These are phyloP conservation scores for Arthrobotrys sphaeroides DNA, from an alignment of 2,329 filamentous ascomycete species.

Conservation along the genomic window DNA sequence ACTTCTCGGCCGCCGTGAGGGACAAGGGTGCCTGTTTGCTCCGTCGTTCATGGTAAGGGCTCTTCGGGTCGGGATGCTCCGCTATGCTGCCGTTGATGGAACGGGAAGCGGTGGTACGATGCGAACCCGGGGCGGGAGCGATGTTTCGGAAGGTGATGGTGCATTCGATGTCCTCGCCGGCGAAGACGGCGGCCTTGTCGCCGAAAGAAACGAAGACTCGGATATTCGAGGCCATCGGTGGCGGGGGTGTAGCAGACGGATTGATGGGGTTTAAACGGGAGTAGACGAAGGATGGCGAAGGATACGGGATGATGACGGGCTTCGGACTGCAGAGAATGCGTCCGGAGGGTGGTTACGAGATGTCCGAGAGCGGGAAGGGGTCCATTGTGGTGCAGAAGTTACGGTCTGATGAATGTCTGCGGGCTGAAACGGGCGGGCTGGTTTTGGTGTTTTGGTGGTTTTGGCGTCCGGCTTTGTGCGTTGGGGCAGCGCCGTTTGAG, in stretches of 20 bases:
- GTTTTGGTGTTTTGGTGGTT: not conserved
- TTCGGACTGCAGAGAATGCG: not conserved
- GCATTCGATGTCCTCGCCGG: slow-evolving; percentile 94
- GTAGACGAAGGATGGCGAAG: not conserved
- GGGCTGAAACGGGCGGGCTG: slow-evolving; percentile 18
- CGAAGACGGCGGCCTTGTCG: slow-evolving; percentile 86
- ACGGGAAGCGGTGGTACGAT: slow-evolving; percentile 58
- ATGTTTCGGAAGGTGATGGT: slow-evolving; percentile 96
- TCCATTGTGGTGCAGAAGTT: slow-evolving; percentile 3
- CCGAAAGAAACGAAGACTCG: slow-evolving; percentile 96
- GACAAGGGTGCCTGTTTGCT: slow-evolving; percentile 54
- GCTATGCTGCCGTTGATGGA: slow-evolving; percentile 44
- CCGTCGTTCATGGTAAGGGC: slow-evolving; percentile 38
- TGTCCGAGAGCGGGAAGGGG: slow-evolving; percentile 9
- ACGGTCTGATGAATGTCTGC: slow-evolving; percentile 1
- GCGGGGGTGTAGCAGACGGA: not conserved
- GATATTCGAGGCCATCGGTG: slow-evolving; percentile 71
- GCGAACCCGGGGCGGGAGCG: slow-evolving; percentile 63
- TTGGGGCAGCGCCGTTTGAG: not conserved
- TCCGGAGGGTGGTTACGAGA: not conserved
- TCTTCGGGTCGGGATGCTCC: slow-evolving; percentile 33
- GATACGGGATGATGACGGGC: not conserved
- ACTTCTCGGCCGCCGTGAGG: slow-evolving; percentile 50
- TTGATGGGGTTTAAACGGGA: not conserved
- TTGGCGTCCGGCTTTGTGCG: not conserved